Evolutionary conservation across 331 rosid genomes (phyloP).

Genomic region (Quercus lobata): DNA sequence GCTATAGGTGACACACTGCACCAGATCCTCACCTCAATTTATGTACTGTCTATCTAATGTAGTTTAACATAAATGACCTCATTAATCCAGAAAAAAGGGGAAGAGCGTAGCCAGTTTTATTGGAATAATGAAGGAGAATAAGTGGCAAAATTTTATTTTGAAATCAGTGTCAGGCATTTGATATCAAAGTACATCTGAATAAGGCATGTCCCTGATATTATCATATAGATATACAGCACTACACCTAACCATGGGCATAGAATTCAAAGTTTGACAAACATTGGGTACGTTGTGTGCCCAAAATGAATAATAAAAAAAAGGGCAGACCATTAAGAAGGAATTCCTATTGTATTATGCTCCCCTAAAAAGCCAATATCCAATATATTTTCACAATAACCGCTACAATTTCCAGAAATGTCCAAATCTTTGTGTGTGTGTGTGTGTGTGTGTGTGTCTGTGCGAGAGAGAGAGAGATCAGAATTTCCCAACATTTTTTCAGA

Average conservation of each 20-base stretch:
- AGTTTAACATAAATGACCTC: not conserved
- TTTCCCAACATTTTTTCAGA: not conserved
- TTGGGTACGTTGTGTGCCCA: not conserved
- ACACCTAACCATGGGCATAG: not conserved
- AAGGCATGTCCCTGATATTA: not conserved
- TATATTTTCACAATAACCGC: not conserved
- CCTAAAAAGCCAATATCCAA: not conserved
- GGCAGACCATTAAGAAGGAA: conserved; percentile 15
- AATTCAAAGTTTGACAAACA: not conserved
- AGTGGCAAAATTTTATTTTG: not conserved
- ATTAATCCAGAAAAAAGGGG: not conserved
- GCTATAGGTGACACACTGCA: not conserved
- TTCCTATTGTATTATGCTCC: not conserved
- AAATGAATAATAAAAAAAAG: not conserved
- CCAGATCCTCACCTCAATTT: not conserved
- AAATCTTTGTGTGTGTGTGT: not conserved
- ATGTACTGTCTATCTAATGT: not conserved
- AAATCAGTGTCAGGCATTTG: not conserved
- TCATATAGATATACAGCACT: not conserved
- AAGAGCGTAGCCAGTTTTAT: not conserved
- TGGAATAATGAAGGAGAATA: not conserved
- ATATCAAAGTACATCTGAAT: not conserved
- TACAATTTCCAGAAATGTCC: not conserved
- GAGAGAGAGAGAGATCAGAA: conserved; percentile 5
- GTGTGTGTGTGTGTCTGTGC: not conserved